A percentile compares a stretch with the other conserved stretches of the same genome.
These are phyloP conservation scores for Chaetomidium leptoderma DNA, from an alignment of 495 filamentous ascomycete genomes.

Conservation along the genomic window DNA sequence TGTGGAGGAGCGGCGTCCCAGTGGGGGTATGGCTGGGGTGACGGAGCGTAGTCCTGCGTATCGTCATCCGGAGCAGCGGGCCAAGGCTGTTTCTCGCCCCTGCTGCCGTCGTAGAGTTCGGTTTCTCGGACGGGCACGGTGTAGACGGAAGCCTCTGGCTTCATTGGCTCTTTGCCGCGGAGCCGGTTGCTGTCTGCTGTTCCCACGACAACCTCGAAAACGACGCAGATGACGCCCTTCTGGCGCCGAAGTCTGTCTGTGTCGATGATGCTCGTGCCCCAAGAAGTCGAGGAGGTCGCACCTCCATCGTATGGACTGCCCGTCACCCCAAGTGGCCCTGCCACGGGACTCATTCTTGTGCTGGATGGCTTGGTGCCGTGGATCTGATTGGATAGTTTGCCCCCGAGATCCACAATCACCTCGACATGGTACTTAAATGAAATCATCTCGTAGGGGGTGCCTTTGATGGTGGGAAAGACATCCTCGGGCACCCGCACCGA, in stretches of 20 bases:
- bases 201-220: slow-evolving; percentile 84
- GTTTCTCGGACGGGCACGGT: slow-evolving; percentile 19
- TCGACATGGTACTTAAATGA: slow-evolving; percentile 92
- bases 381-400: slow-evolving; percentile 64
- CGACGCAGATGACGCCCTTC: slow-evolving; percentile 78
- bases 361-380: slow-evolving; percentile 41
- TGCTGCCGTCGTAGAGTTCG: slow-evolving; percentile 9
- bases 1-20: slow-evolving; percentile 22
- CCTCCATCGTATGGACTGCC: slow-evolving; percentile 32
- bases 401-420: slow-evolving; percentile 85
- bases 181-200: slow-evolving; percentile 71
- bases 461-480: slow-evolving; percentile 84
- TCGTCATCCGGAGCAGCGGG: slow-evolving; percentile 13
- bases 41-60: slow-evolving; percentile 27
- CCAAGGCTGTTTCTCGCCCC: slow-evolving; percentile 20
- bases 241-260: slow-evolving; percentile 81
- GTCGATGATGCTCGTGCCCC: slow-evolving; percentile 77
- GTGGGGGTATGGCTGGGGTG: slow-evolving; percentile 22
- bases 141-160: slow-evolving; percentile 25
- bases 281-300: slow-evolving; percentile 44
- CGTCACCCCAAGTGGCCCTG: slow-evolving; percentile 14
- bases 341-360: slow-evolving; percentile 13
- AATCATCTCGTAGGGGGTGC: slow-evolving; percentile 85
- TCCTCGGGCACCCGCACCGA: slow-evolving; percentile 85
- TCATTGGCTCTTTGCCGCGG: slow-evolving; percentile 47